These are phyloP conservation scores for Penicillium vulpinum DNA, from an alignment of 2,329 filamentous ascomycete genomes.

Conservation along the genomic window DNA sequence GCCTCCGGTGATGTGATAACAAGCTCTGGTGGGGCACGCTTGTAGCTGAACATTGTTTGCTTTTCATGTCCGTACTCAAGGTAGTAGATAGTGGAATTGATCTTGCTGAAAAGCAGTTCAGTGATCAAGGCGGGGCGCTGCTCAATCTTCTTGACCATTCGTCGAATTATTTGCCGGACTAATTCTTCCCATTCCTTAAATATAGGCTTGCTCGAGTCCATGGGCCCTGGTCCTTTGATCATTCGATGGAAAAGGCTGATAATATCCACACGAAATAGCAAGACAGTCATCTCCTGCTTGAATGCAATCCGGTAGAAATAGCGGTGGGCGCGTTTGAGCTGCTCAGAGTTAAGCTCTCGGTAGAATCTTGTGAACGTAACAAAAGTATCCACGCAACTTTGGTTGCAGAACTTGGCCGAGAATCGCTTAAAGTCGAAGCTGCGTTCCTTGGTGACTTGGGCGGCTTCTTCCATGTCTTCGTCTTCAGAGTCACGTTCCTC, in stretches of 20 bases:
- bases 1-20: slow-evolving; percentile 75
- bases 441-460: slow-evolving; percentile 73
- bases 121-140: slow-evolving; percentile 82
- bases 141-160: slow-evolving; percentile 79
- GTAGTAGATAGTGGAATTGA: slow-evolving; percentile 77
- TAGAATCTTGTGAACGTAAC: slow-evolving; percentile 77
- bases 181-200: slow-evolving; percentile 92
- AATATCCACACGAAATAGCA: slow-evolving; percentile 89
- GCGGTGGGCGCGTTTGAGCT: slow-evolving; percentile 87
- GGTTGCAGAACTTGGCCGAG: slow-evolving; percentile 74
- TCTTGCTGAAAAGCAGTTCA: slow-evolving; percentile 94
- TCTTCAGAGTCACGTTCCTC: slow-evolving; percentile 62
- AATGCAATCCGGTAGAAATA: slow-evolving; percentile 94
- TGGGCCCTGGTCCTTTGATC: slow-evolving; percentile 80
- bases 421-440: slow-evolving; percentile 94
- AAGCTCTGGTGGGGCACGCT: slow-evolving; percentile 74
- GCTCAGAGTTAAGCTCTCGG: slow-evolving; percentile 71
- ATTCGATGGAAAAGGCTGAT: slow-evolving; percentile 84
- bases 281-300: slow-evolving; percentile 86
- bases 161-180: slow-evolving; percentile 77
- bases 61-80: slow-evolving; percentile 89
- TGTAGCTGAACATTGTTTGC: slow-evolving; percentile 65
- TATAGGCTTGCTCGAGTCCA: slow-evolving; percentile 65
- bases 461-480: slow-evolving; percentile 72
- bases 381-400: slow-evolving; percentile 87